These are phyloP conservation scores for Sclerotiophoma versabilis DNA, from an alignment of 2,329 filamentous ascomycete species.

Conservation along the genomic window DNA sequence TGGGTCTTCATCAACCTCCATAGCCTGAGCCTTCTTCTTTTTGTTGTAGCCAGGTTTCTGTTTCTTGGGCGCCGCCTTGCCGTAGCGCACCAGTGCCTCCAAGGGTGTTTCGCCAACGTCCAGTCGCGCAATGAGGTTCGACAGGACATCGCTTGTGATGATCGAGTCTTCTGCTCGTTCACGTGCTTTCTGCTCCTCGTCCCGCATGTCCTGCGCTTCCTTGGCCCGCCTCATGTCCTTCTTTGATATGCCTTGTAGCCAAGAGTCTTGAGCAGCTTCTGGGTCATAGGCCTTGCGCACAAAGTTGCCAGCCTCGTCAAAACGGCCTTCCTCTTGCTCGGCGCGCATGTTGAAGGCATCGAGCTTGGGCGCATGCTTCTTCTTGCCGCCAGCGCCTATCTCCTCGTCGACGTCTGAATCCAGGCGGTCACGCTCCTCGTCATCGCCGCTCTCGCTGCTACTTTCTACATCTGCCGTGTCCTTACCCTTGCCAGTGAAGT, in stretches of 20 bases:
- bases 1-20: constrained; percentile 72
- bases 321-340: constrained; percentile 91
- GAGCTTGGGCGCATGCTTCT: constrained; percentile 89
- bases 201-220: constrained; percentile 84
- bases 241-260: constrained; percentile 91
- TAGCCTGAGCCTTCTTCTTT: constrained; percentile 58
- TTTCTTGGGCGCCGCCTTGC: constrained; percentile 63
- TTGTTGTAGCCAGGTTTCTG: constrained; percentile 56
- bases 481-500: constrained; percentile 58
- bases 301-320: constrained; percentile 90
- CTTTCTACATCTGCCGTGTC: constrained; percentile 69
- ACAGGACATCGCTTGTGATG: constrained; percentile 75
- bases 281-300: constrained; percentile 88
- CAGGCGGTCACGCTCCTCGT: constrained; percentile 72
- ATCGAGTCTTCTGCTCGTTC: constrained; percentile 77
- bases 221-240: constrained; percentile 90
- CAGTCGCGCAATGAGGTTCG: constrained; percentile 73
- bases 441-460: constrained; percentile 64
- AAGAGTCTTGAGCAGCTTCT: constrained; percentile 88
- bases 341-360: constrained; percentile 94
- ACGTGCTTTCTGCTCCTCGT: constrained; percentile 75
- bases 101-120: constrained; percentile 85
- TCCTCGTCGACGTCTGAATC: constrained; percentile 80
- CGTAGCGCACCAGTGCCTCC: constrained; percentile 84
- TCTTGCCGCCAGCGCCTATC: constrained; percentile 86